Evolutionary conservation across 345 rosid species (phyloP).

Genomic region (Mercurialis annua): DNA sequence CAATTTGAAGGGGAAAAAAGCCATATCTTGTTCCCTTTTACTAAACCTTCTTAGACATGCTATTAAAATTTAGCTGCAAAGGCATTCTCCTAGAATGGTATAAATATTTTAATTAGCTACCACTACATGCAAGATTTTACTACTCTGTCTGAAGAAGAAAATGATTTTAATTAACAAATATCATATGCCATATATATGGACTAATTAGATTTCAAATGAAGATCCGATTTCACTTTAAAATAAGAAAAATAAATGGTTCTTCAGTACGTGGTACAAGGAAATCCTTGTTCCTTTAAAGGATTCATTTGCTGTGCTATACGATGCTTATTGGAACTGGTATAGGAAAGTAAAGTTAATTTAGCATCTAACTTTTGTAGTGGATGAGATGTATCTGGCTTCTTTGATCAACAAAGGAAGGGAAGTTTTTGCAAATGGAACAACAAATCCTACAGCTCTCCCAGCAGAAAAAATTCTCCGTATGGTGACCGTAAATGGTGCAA

Average conservation of each 20-base stretch:
- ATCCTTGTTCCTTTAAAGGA: background rate
- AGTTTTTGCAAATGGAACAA: conserved; percentile 39
- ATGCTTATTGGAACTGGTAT: background rate
- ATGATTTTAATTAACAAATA: background rate
- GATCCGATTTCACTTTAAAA: no score
- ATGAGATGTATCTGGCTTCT: conserved; percentile 73
- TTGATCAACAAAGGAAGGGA: conserved; percentile 61
- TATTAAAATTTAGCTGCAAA: background rate
- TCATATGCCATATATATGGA: no score
- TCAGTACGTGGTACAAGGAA: background rate
- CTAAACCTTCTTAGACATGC: background rate
- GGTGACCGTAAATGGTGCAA: conserved; percentile 63
- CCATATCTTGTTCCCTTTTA: conserved; percentile 1
- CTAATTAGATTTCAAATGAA: background rate
- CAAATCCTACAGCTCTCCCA: conserved; percentile 64
- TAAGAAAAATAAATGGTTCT: background rate
- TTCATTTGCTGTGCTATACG: background rate
- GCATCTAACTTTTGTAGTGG: conserved; percentile 39
- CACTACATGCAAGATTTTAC: background rate
- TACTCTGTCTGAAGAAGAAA: background rate
- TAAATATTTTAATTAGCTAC: background rate
- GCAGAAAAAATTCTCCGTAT: conserved; percentile 58
- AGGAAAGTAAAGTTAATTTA: no score
- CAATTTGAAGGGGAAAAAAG: background rate
- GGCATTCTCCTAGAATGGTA: background rate